A percentile compares a stretch with the other conserved stretches of the same genome.
Conservation (phyloP, 768 basidiomycete genomes). For the Leccinum subgranulosum region DNA sequence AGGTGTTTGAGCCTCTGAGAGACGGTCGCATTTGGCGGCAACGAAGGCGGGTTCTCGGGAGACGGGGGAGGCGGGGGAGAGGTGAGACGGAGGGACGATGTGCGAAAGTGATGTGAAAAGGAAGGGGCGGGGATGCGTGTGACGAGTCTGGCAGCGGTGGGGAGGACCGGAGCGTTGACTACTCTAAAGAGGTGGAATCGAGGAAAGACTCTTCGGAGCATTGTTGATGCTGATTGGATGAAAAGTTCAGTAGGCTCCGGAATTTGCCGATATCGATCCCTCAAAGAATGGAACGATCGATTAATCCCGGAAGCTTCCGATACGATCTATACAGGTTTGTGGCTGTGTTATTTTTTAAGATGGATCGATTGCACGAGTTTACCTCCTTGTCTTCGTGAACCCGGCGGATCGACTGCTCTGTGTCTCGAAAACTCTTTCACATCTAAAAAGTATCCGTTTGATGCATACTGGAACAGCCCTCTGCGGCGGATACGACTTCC, state of each 20-base stretch:
- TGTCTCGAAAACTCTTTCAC: conserved; percentile 12
- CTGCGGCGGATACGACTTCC: conserved; percentile 34
- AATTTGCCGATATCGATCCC: too few species aligned
- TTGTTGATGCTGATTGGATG: conserved; percentile 8
- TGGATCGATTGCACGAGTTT: conserved; percentile 4
- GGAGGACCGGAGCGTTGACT: conserved; percentile 45
- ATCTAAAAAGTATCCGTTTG: conserved; percentile 26
- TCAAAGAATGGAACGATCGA: neutral
- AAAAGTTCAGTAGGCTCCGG: neutral
- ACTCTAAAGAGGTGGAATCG: conserved; percentile 45
- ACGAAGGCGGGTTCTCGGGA: conserved; percentile 13
- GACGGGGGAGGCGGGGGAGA: conserved; percentile 8
- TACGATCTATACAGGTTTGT: conserved; percentile 22
- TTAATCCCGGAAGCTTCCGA: conserved; percentile 10
- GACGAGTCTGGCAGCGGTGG: conserved; percentile 42
- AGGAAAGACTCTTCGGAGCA: conserved; percentile 40
- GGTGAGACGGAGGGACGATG: conserved; percentile 44
- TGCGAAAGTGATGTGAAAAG: conserved; percentile 44
- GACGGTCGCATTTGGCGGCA: conserved; percentile 53
- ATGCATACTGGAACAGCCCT: conserved; percentile 45
- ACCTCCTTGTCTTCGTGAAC: conserved; percentile 15
- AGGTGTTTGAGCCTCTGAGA: conserved; percentile 76
- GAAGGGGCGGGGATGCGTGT: conserved; percentile 18
- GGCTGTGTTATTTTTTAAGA: conserved; percentile 19
- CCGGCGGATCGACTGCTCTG: conserved; percentile 14